Conservation (phyloP, 352 stramenopile species). For the Thraustochytrium striatum region DNA sequence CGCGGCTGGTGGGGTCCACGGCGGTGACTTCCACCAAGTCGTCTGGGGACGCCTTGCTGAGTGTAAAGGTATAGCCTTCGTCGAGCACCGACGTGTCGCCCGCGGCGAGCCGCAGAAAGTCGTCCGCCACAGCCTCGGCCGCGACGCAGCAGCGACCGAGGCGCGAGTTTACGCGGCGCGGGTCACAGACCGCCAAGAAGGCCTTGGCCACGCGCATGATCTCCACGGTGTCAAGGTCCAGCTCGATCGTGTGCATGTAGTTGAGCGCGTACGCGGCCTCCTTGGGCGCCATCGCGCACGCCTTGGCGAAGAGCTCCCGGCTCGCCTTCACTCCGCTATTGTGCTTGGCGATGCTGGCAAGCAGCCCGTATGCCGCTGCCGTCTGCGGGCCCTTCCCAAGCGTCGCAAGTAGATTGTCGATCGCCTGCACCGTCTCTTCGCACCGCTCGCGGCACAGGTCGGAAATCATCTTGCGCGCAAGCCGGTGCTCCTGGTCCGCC, state of each 20-base stretch:
- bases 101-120: background rate
- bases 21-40: too few species aligned
- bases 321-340: conserved; percentile 26
- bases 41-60: too few species aligned
- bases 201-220: background rate
- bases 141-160: background rate
- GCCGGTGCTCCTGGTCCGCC: background rate
- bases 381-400: too few species aligned
- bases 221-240: background rate
- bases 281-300: too few species aligned
- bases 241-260: background rate
- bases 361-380: background rate
- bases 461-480: too few species aligned
- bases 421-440: background rate
- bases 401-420: too few species aligned
- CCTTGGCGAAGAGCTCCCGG: too few species aligned
- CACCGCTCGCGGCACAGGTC: background rate
- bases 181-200: background rate
- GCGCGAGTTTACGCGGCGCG: background rate
- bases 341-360: background rate
- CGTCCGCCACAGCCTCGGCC: background rate
- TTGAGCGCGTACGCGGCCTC: too few species aligned
- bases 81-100: background rate
- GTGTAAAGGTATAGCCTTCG: background rate
- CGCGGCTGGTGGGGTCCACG: too few species aligned